Base-by-base conservation (phyloP, 2,329 filamentous ascomycete species). In the Cercospora nicotianae region DNA sequence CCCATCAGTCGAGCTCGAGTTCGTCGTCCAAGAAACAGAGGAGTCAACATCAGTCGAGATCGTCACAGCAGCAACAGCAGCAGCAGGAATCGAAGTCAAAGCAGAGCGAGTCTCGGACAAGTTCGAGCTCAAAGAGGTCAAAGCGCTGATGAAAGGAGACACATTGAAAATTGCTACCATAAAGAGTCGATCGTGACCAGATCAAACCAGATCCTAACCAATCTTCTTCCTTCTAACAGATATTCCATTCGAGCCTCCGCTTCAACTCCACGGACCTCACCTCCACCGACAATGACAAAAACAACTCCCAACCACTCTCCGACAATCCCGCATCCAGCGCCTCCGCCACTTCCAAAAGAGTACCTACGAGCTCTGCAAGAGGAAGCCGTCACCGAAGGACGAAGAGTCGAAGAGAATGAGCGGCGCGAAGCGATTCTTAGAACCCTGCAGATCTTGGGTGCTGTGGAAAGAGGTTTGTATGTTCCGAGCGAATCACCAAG, bases 381-480 rank as follows among this genome's bases (percentile, higher is more conserved):
- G 2, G 26, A 63, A 13, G 48, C 48, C 1, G 31, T 64, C 7
- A 16, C 53, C 18, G 48, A 64, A 28, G 33, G 51, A 9, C 31
- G 51, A 39, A 57, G 31, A 31, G 26, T 33, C 16, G 26, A 30
- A 20, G 53, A 58, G 36, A 28, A 64, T 12, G 70, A 73, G 18
- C 68, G 70, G 12, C 63, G 68, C n/a, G 70, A 72, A 31, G 72
- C 72, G 5, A 72, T 73, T 18, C 67, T 71, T 10, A 67, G 68
- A 16, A 70, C 72, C 1, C 60, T 73, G 23, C 63, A 72, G 36
- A 73, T 73, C 62, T 59, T 73, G 20, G 66, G 69, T 3, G 70
- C 70, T 16, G 64, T 68, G 7, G 33, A 63, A 30, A 64, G 48
- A 20, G 69, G 69, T 33, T 31, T 67, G 10, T 42, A 68, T 20